Evolutionary conservation across 116 monocot genomes (phyloP).

Genomic region (Dioscorea cayenensis): DNA sequence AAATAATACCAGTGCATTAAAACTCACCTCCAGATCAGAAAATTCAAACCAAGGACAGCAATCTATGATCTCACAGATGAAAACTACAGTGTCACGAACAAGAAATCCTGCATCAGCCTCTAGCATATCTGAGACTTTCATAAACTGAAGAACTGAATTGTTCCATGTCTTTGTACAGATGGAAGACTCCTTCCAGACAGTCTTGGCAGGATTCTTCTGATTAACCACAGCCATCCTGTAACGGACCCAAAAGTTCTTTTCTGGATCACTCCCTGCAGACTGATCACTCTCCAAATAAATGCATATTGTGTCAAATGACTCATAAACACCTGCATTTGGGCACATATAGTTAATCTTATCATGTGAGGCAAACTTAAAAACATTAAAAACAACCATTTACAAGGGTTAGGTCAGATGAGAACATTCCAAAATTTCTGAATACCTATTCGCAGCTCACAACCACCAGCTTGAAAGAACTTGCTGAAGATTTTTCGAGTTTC

Average conservation of each 20-base stretch:
- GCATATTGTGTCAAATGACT: slow-evolving; percentile 98
- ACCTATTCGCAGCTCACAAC: slow-evolving; percentile 98
- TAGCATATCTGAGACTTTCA: slow-evolving; percentile 97
- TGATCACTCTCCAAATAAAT: slow-evolving; percentile 99
- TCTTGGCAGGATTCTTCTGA: slow-evolving; percentile 85
- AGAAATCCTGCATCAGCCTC: slow-evolving; percentile 91
- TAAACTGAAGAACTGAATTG: slow-evolving; percentile 96
- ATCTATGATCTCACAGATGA: slow-evolving; percentile 92
- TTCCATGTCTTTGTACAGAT: slow-evolving; percentile 99
- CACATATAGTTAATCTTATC: not conserved
- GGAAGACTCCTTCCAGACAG: slow-evolving; percentile 95
- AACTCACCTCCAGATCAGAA: slow-evolving; percentile 87
- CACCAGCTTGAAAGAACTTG: slow-evolving; percentile 91
- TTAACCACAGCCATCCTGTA: slow-evolving; percentile 93
- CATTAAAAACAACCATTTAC: not conserved
- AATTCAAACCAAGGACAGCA: slow-evolving; percentile 99
- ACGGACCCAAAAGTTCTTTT: slow-evolving; percentile 93
- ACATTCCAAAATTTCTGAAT: slow-evolving; percentile 3
- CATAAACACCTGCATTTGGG: slow-evolving; percentile 79
- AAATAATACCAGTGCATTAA: not conserved
- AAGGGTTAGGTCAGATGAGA: not conserved
- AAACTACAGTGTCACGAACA: slow-evolving; percentile 82
- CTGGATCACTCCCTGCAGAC: slow-evolving; percentile 74
- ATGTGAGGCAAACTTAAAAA: not conserved
- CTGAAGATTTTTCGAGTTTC: slow-evolving; percentile 97